Base-by-base conservation (phyloP, 345 rosid genomes). In the Citrus cavaleriei region DNA sequence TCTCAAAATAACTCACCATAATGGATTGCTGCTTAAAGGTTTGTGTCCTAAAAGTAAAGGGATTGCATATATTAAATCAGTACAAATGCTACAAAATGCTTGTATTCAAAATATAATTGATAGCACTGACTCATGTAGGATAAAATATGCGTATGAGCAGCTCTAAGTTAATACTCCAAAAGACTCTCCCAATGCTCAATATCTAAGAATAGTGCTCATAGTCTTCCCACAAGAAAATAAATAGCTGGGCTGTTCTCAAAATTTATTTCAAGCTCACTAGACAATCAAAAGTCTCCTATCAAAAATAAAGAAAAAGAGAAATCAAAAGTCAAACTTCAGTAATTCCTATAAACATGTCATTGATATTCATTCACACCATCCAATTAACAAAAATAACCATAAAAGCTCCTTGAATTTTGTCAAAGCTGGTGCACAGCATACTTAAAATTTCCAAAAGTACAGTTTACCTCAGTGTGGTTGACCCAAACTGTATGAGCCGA, bases 401-500 rank as follows among this genome's bases (percentile, higher is more conserved):
- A 65, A 34, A 40, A 16, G 21, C 25, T 28, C 21, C 54, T 55
- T 34, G 54, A 25, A 61, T 55, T 35, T 19, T 34, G 24, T 54
- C 22, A 64, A 54, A 81, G 79, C 35, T n/a, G 49, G 68, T 21
- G 49, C 64, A 74, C 72, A 2, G 66, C 28, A 69, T 10, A 65
- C 42, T n/a, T 24, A 51, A 40, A 30, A 6, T 75, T 68, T 64
- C 24, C 35, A 58, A 38, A 72, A n/a, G n/a, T 38, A 81, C 55
- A 32, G 68, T 70, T 74, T 57, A 91, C 93, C 95, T 91, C 95
- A 16, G 83, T 25, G 38, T 80, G 61, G 70, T 91, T 85, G 60
- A 89, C 87, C 88, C 89, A 86, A 74, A 89, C 93, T 30, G 93
- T 73, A 79, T 89, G 91, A 70, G 93, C 95, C 58, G 91, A 85